Conservation (phyloP, 352 stramenopile genomes). For the Peronospora tabacina region DNA sequence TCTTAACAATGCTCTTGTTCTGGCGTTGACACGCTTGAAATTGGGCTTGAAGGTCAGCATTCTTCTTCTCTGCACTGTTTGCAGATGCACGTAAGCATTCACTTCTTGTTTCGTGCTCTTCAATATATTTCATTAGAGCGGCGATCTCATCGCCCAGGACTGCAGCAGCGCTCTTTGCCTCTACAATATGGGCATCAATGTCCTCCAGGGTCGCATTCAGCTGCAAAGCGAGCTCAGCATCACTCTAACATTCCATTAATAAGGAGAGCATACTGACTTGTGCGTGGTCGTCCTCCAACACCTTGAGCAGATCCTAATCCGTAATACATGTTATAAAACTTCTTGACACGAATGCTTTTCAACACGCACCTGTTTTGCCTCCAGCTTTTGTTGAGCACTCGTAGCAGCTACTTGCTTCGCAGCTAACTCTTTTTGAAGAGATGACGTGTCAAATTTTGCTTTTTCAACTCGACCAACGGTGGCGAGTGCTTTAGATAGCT, state of each 20-base stretch:
- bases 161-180: conserved; percentile 7
- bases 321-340: not conserved
- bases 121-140: conserved; percentile 18
- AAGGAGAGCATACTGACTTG: conserved; percentile 20
- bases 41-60: conserved; percentile 11
- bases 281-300: conserved; percentile 21
- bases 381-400: conserved; percentile 16
- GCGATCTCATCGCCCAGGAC: conserved; percentile 15
- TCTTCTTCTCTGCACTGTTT: conserved; percentile 10
- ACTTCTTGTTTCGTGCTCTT: conserved; percentile 17
- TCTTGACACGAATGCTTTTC: not conserved
- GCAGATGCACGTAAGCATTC: conserved; percentile 9
- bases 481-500: conserved; percentile 25
- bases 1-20: conserved; percentile 14
- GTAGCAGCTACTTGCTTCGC: conserved; percentile 12
- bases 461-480: conserved; percentile 7
- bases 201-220: conserved; percentile 18
- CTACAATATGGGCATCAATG: conserved; percentile 13
- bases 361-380: conserved; percentile 26
- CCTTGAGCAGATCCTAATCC: conserved; percentile 17
- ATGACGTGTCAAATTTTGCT: conserved; percentile 9
- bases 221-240: conserved; percentile 13
- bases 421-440: conserved; percentile 18
- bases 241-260: not conserved
- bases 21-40: conserved; percentile 16